These are phyloP conservation scores for Apostasia ramifera DNA, from an alignment of 106 monocot genomes.

Conservation along the genomic window DNA sequence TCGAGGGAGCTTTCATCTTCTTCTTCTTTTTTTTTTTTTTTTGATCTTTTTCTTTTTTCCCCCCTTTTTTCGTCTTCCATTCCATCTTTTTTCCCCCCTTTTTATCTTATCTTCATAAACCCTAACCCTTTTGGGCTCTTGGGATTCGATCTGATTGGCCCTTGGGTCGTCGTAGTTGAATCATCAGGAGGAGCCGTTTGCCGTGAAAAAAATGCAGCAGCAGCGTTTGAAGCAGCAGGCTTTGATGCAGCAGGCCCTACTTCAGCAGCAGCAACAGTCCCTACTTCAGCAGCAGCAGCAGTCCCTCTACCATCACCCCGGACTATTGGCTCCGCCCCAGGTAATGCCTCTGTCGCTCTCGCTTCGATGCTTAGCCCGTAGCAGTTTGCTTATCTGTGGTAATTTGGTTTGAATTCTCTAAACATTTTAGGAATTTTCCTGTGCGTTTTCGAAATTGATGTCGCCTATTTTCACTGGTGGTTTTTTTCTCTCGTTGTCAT, in stretches of 20 bases:
- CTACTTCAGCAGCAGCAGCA: conserved; percentile 17
- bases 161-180: no score
- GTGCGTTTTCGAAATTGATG: no score
- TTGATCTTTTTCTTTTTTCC: neutral
- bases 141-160: conserved; percentile 1
- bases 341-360: neutral
- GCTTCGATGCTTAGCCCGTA: no score
- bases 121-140: conserved; percentile 7
- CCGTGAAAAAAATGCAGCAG: conserved; percentile 16
- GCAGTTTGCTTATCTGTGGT: no score
- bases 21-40: neutral
- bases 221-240: conserved; percentile 23
- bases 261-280: conserved; percentile 27
- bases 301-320: conserved; percentile 20
- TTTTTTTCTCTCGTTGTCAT: no score
- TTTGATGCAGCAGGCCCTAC: conserved; percentile 25
- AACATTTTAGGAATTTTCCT: no score
- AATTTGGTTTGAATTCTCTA: no score
- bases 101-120: conserved; percentile 1
- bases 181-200: conserved; percentile 2
- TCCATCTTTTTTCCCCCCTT: neutral
- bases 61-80: neutral
- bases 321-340: conserved; percentile 23
- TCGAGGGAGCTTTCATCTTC: neutral
- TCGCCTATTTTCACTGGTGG: no score